Base-by-base conservation (phyloP, 805 yeast species). In the Nakazawaea sp. region DNA sequence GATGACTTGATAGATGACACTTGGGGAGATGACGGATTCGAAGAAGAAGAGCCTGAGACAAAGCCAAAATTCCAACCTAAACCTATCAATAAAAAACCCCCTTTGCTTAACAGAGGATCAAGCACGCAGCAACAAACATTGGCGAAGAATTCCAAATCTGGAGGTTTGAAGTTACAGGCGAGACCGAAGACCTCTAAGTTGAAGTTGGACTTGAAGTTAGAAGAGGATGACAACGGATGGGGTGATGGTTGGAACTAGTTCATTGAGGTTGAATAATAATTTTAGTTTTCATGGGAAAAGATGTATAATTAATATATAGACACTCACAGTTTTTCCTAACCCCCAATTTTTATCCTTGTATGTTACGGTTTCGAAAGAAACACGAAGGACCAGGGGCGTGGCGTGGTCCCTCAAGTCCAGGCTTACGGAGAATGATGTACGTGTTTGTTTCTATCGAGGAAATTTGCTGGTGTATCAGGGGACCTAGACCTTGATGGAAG, bases 181-280 rank as follows among this genome's bases (percentile, higher is more conserved):
- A 39, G 30, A 46, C 56, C 11, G 51, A 50, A 35, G 30, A 36
- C 42, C 19, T 50, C 48, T 21, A 62, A 64, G 44, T 42, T 62
- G 8, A 58, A 59, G 26, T 41, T 65, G 20, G 55, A 58, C 16
- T 33, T 64, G 18, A 54, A 54, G 19, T 45, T 45, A 12, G 40
- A 37, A 9, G 62, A 54, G 10, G 61, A 55, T 13, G 66, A 57
- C 11, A 67, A 58, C 32, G 68, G 65, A 0, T 68, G 72, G 72
- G 72, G 67, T 15, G 68, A 10, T 64, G 68, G 67, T 45, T 51
- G 27, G 45, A 36, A 37, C 27, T 37, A 17, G 32, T 4, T 5
- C 40, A 18, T 51, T 51, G 35, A 51, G 54, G 9, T 10, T 23
- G 12, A 23, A 23, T 23, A 23, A 10, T 23, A 23, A 23, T 46